Evolutionary conservation across 306 rosid species (phyloP), one percentile per base, ranked within the genome.

Genomic region (Trifolium dubium): DNA sequence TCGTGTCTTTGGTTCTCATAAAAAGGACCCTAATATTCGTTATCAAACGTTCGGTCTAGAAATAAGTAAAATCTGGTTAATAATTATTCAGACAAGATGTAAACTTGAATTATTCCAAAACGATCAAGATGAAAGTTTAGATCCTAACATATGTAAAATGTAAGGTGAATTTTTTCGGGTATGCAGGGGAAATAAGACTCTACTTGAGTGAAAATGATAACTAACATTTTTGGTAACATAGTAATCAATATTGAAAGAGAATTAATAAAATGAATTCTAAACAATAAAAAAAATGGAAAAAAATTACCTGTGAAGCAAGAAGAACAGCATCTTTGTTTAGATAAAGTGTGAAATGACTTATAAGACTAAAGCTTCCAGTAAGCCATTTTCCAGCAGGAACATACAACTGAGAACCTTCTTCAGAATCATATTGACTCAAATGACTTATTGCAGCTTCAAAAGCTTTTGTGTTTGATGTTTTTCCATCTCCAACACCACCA

Each of bases 381-480:
- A 91, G 84, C 91, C 96, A 91, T 78, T 85, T 91, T 11, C 97
- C 97, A 0, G 92, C 80, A 58, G 97, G 97, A 78, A 91, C 96
- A 69, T 80, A 83, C 2, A 91, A 80, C 32, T 81, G 87, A 34
- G 95, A 75, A 10, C 97, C 92, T 3, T 89, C 96, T 11, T 74
- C 60, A 13, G 89, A 84, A 68, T 76, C 67, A 77, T 79, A 87
- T 74, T 84, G 77, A 69, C 85, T 81, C 73, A 91, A 80, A 30
- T 84, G 73, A 15, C 66, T 68, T 2, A 91, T 83, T 44, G 97
- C 97, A 19, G 85, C 41, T 65, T 86, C 19, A 77, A 91, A 89
- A 1, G 92, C 95, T 81, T 82, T 78, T 51, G 97, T 89, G 76
- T 91, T 91, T 1, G 87, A 85, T 44, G 91, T 87, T 2, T 53